Evolutionary conservation across 2,329 filamentous ascomycete species (phyloP), one percentile per base, ranked within the genome.

Genomic region (Tolypocladium cylindrosporum): DNA sequence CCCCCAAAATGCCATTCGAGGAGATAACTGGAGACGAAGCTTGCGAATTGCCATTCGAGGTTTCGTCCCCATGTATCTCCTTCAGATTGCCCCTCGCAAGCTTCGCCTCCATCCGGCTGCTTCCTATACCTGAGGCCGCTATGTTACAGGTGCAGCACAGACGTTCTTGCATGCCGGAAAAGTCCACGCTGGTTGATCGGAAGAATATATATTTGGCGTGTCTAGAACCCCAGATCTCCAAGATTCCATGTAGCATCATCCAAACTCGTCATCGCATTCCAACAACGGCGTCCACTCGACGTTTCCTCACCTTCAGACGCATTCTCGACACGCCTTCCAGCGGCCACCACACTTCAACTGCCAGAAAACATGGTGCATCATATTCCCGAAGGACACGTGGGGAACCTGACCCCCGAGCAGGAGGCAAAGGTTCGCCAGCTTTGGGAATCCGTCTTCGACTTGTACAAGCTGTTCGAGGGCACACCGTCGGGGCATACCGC

Each of bases 351-450:
- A n/a, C 39, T 19, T 5, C 39, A 24, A 24, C n/a, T 10, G 16
- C 19, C 43, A 19, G 24, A 31, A 31, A 14, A 4, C 24, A 48
- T 48, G 43, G 24, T 24, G 10, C 16, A 13, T 19, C 24, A 48
- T 5, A 31, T 9, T 1, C 24, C 24, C 9, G 43, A 48, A 16
- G 94, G 94, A 56, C 86, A 91, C 61, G 83, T 91, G 57, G 91
- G 90, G 60, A 96, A 90, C 65, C 80, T 99, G 59, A 97, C 91
- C 19, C 73, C 85, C 4, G 92, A 97, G 61, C 86, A 99, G 74
- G 90, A 96, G 67, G 83, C 83, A 62, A 97, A 95, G 76, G 77
- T 99, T 59, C 89, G 88, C 67, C 88, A 95, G 72, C 82, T 97
- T 64, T 99, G 94, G 94, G 74, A 81, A 14, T 77, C 86, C 57